Evolutionary conservation across 2,329 filamentous ascomycete genomes (phyloP), one percentile per base, ranked within the genome.

Genomic region (Phaeoacremonium minimum): DNA sequence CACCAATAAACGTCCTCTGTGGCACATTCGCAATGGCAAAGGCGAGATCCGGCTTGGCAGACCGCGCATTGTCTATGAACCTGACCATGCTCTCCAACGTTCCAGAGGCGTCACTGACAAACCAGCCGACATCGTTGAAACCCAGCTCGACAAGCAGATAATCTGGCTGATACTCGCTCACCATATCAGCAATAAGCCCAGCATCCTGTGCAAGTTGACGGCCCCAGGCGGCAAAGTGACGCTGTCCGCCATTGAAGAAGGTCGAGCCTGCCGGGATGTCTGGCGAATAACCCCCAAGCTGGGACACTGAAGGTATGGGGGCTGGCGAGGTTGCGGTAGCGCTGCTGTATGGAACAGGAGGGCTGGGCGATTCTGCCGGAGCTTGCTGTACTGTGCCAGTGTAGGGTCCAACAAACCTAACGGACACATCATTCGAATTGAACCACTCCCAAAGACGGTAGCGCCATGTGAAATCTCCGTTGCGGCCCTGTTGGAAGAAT

Each of bases 401-500:
- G 44, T 56, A 65, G 4, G 59, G 61, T 9, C 63, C 63, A 11
- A 57, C 55, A 32, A 63, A 60, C 11, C 46, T 9, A 9, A 26
- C 22, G 22, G n/a, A n/a, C n/a, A 9, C 22, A 26, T 26, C 9
- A 26, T 3, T n/a, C 22, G 9, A n/a, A 26, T 26, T 40, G 33
- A 65, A 51, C 63, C 63, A 68, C 32, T 66, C 37, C 53, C 56
- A 64, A 11, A 68, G 44, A 4, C 62, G 53, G 34, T 60, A 68
- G 6, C 64, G 53, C 64, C 64, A 67, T 7, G 63, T 67, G 34
- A 50, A 2, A 3, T 3, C 22, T 3, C 9, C 22, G 9, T 9
- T 26, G 9, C 22, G 22, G 9, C n/a, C 22, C 22, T 26, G 22
- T 26, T 26, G n/a, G n/a, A n/a, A n/a, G n/a, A n/a, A n/a, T n/a